These are phyloP conservation scores for Carex sylvatica DNA, from an alignment of 202 grass and related monocot genomes.

Conservation along the genomic window DNA sequence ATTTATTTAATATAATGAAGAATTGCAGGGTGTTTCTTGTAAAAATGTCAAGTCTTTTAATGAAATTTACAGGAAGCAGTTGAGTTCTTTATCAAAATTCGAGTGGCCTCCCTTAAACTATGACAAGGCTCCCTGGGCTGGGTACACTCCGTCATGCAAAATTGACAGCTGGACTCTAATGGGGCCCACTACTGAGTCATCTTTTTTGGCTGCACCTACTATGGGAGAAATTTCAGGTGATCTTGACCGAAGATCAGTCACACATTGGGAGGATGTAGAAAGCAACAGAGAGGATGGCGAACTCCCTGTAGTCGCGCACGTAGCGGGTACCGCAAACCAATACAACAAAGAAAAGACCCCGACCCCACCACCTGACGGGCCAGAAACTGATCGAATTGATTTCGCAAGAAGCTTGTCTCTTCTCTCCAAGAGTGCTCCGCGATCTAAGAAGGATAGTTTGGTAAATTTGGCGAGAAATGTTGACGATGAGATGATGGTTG, in stretches of 20 bases:
- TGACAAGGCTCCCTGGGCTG: slow-evolving; percentile 80
- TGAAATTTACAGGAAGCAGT: slow-evolving; percentile 77
- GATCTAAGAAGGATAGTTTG: slow-evolving; percentile 53
- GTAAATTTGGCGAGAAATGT: slow-evolving; percentile 55
- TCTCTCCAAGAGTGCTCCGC: slow-evolving; percentile 74
- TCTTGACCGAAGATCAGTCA: slow-evolving; percentile 73
- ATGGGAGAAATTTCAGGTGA: slow-evolving; percentile 43
- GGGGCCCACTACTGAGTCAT: slow-evolving; percentile 38
- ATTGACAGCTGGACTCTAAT: slow-evolving; percentile 69
- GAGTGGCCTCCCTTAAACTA: slow-evolving; percentile 74
- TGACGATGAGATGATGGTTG: slow-evolving; percentile 53
- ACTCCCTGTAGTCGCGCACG: slow-evolving; percentile 42
- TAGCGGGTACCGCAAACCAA: slow-evolving; percentile 25
- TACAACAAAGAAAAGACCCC: slow-evolving; percentile 30
- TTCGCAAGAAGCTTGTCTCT: slow-evolving; percentile 82
- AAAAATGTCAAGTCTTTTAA: slow-evolving; percentile 47
- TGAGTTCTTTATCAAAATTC: slow-evolving; percentile 87
- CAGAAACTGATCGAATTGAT: slow-evolving; percentile 44
- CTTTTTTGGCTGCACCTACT: slow-evolving; percentile 38
- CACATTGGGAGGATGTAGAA: slow-evolving; percentile 80
- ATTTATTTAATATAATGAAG: background rate
- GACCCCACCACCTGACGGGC: slow-evolving; percentile 23
- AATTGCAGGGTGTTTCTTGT: slow-evolving; percentile 24
- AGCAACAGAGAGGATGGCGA: slow-evolving; percentile 77
- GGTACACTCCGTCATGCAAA: slow-evolving; percentile 51